phyloP scores from a whole-genome alignment of 768 basidiomycete species.

The Rhodotorula taiwanensis region DNA sequence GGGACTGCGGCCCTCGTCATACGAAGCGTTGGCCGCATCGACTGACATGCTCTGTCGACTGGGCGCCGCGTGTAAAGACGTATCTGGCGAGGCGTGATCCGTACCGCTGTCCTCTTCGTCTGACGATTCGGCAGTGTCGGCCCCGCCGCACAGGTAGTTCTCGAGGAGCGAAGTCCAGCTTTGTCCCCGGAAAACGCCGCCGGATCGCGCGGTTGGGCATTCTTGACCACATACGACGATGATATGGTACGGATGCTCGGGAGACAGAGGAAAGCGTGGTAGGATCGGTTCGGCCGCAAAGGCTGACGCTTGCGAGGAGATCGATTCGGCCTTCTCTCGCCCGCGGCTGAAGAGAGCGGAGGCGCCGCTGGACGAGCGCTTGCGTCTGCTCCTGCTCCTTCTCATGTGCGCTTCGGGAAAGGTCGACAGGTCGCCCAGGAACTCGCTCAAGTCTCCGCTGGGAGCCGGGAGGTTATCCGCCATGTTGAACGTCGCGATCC shows the following conservation, averaged over 20 bases:
- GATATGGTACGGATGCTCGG: slow-evolving; percentile 37
- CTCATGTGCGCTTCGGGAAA: neutral
- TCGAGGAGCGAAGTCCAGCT: slow-evolving; percentile 40
- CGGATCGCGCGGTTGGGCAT: slow-evolving; percentile 23
- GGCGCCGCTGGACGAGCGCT: slow-evolving; percentile 8
- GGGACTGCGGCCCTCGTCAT: too few species aligned
- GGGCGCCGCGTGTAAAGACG: too few species aligned
- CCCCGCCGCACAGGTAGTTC: slow-evolving; percentile 38
- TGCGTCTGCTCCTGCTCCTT: neutral
- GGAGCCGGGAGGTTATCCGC: slow-evolving; percentile 31
- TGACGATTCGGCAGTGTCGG: neutral
- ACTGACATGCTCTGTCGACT: too few species aligned
- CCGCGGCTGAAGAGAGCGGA: neutral
- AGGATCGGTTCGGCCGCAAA: neutral
- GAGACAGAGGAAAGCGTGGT: slow-evolving; percentile 24
- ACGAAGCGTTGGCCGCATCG: too few species aligned
- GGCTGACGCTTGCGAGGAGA: too few species aligned
- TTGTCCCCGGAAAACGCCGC: slow-evolving; percentile 16
- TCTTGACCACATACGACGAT: slow-evolving; percentile 40
- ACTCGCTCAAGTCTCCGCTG: slow-evolving; percentile 37
- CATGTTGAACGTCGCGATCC: slow-evolving; percentile 37
- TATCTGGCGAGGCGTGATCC: neutral
- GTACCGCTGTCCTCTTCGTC: neutral
- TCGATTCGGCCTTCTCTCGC: too few species aligned
- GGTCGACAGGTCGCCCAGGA: slow-evolving; percentile 32